These are phyloP conservation scores for Gelatoporia subvermispora DNA, from an alignment of 768 basidiomycete species.

Conservation along the genomic window DNA sequence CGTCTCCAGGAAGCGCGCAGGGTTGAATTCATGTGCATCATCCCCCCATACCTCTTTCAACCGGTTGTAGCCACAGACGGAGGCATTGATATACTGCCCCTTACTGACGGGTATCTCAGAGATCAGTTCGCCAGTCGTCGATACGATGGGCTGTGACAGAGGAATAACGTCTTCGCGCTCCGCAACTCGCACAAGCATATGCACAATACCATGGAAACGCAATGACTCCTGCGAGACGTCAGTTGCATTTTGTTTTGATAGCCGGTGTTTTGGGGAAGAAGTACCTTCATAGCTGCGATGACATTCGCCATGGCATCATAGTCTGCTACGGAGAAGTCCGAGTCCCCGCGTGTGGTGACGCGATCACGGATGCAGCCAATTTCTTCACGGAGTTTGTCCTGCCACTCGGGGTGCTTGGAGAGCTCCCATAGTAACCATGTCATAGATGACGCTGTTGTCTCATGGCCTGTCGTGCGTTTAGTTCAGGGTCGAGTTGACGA, in stretches of 20 bases:
- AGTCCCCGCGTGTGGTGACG: slow-evolving; percentile 17
- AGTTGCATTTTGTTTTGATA: neutral
- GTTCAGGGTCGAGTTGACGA: neutral
- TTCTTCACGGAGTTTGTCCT: slow-evolving; percentile 24
- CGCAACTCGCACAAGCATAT: slow-evolving; percentile 21
- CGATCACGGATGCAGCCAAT: slow-evolving; percentile 17
- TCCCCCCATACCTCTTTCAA: slow-evolving; percentile 25
- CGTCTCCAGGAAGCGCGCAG: slow-evolving; percentile 19
- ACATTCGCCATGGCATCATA: slow-evolving; percentile 29
- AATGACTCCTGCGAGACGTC: neutral
- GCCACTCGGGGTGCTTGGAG: slow-evolving; percentile 21
- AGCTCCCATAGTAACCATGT: slow-evolving; percentile 29
- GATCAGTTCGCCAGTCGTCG: slow-evolving; percentile 20
- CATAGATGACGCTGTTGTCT: slow-evolving; percentile 26
- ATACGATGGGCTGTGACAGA: slow-evolving; percentile 26
- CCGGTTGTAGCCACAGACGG: slow-evolving; percentile 28
- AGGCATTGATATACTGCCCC: slow-evolving; percentile 18
- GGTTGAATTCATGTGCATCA: slow-evolving; percentile 27
- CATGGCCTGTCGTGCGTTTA: slow-evolving; percentile 19
- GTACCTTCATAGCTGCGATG: slow-evolving; percentile 30
- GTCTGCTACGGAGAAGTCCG: slow-evolving; percentile 25
- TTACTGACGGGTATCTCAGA: slow-evolving; percentile 23
- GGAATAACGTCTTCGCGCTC: slow-evolving; percentile 29
- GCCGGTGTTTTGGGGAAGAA: neutral
- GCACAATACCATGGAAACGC: slow-evolving; percentile 26